Conservation (phyloP, 2,329 filamentous ascomycete species). For the Cladosporium sp. region DNA sequence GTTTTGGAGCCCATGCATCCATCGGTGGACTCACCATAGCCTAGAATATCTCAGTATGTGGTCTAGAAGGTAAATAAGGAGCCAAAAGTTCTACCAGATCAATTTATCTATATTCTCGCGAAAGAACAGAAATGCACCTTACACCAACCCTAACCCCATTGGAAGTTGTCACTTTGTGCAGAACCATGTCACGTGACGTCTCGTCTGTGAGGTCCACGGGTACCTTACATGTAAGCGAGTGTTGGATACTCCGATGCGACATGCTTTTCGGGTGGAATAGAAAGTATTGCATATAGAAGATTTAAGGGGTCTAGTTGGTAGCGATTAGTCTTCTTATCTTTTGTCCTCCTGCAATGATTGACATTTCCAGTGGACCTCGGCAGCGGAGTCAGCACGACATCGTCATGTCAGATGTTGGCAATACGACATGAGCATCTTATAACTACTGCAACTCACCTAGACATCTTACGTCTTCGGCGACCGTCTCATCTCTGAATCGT, state of each 20-base stretch:
- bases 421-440: neutral
- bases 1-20: neutral
- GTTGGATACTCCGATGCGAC: neutral
- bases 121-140: neutral
- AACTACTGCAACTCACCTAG: neutral
- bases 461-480: neutral
- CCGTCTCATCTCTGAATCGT: neutral
- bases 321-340: neutral
- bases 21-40: neutral
- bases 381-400: constrained; percentile 3
- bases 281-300: neutral
- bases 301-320: neutral
- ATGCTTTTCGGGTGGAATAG: neutral
- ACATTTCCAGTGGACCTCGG: constrained; percentile 1
- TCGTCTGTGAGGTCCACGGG: neutral
- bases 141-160: neutral
- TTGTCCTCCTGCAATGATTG: neutral
- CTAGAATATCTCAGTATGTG: neutral
- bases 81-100: neutral
- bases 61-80: neutral
- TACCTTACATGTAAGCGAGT: neutral
- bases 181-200: neutral
- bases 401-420: neutral
- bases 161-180: neutral
- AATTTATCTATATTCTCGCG: neutral